phyloP scores from a whole-genome alignment of 768 basidiomycete species.

The Leccinum boreale region DNA sequence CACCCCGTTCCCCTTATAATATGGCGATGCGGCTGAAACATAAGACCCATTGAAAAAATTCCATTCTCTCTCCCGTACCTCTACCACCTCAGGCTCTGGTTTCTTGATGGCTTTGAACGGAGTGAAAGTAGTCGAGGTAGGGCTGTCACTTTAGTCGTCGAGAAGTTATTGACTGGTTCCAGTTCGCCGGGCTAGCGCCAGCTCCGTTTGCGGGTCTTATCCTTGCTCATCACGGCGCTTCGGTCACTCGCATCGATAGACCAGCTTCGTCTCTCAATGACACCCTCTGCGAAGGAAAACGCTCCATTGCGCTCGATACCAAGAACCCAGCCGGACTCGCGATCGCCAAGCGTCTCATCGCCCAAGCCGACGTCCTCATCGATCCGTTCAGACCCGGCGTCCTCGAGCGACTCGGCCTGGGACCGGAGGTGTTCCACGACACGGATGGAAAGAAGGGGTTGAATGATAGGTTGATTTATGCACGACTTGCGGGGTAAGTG shows the following conservation, averaged over 20 bases:
- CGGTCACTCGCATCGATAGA: slow-evolving; percentile 71
- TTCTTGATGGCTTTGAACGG: slow-evolving; percentile 45
- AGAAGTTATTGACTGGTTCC: background rate
- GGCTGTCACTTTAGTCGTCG: background rate
- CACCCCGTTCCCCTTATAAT: background rate
- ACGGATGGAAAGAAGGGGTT: slow-evolving; percentile 40
- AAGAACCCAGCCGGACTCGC: slow-evolving; percentile 59
- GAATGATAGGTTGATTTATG: slow-evolving; percentile 67
- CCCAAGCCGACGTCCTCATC: slow-evolving; percentile 73
- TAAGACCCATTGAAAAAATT: background rate
- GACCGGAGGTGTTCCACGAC: slow-evolving; percentile 71
- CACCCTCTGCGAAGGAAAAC: slow-evolving; percentile 67
- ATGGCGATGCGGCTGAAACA: slow-evolving; percentile 15
- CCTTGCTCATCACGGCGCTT: slow-evolving; percentile 77
- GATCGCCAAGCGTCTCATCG: slow-evolving; percentile 54
- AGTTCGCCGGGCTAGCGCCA: slow-evolving; percentile 84
- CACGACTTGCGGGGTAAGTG: slow-evolving; percentile 69
- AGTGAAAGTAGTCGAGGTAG: slow-evolving; percentile 51
- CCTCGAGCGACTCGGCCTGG: slow-evolving; percentile 72
- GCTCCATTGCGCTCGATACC: slow-evolving; percentile 67
- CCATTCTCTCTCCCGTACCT: background rate
- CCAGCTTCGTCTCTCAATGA: slow-evolving; percentile 44
- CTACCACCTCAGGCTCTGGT: background rate
- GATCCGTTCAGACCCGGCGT: slow-evolving; percentile 85
- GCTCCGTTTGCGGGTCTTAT: slow-evolving; percentile 77